These are phyloP conservation scores for Chaetoceros tenuissimus DNA, from an alignment of 108 stramenopile species.

Conservation along the genomic window DNA sequence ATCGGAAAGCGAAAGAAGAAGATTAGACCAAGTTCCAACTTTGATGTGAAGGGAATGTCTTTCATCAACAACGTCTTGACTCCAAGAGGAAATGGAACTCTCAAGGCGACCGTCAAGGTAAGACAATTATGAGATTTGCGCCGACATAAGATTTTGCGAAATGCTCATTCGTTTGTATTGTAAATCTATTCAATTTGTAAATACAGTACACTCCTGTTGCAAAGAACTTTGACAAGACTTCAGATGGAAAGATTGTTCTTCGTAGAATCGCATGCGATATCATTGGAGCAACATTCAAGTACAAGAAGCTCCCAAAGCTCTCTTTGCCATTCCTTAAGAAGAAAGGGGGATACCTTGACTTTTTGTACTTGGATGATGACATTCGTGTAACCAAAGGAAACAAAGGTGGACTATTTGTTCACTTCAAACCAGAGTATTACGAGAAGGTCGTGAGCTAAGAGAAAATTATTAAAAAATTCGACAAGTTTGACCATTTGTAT, in stretches of 20 bases:
- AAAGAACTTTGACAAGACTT: conserved; percentile 2
- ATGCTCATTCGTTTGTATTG: too few species aligned
- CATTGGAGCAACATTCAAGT: conserved; percentile 27
- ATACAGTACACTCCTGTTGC: conserved; percentile 7
- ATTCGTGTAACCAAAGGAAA: conserved; percentile 42
- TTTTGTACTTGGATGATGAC: conserved; percentile 43
- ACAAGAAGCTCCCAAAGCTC: conserved; percentile 25
- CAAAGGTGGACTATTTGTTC: conserved; percentile 45
- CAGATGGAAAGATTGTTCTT: conserved; percentile 29
- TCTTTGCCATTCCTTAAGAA: conserved; percentile 7
- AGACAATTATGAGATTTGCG: background rate
- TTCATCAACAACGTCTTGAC: conserved; percentile 12
- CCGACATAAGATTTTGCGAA: background rate
- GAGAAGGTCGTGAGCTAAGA: too few species aligned
- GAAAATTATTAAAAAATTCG: too few species aligned
- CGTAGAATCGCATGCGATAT: conserved; percentile 38
- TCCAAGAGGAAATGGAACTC: background rate
- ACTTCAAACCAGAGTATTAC: conserved; percentile 29
- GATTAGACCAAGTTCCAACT: conserved; percentile 14
- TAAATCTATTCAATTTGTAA: too few species aligned
- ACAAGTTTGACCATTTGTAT: too few species aligned
- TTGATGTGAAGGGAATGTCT: conserved; percentile 15
- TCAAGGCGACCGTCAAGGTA: background rate
- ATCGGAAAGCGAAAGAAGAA: conserved; percentile 17
- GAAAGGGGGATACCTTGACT: conserved; percentile 37